A percentile compares a stretch with the other conserved stretches of the same genome.
Evolutionary conservation across 1,139 yeast genomes (phyloP).

Genomic region (Zygosaccharomyces sapae): DNA sequence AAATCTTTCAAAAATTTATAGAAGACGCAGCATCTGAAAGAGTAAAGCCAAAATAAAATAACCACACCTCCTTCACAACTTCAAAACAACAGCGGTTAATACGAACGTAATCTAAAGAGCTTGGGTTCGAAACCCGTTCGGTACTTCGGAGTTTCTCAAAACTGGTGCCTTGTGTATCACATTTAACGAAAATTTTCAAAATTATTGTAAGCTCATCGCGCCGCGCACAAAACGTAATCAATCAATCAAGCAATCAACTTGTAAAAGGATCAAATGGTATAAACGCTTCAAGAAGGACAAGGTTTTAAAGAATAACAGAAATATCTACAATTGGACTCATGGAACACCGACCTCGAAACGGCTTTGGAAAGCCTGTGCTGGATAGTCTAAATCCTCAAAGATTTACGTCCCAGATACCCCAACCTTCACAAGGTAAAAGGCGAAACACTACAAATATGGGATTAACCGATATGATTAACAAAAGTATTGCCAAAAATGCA

Average conservation of each 20-base stretch:
- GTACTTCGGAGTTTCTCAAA: neutral
- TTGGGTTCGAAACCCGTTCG: neutral
- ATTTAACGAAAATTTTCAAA: neutral
- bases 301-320: neutral
- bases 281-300: neutral
- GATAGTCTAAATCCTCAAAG: constrained; percentile 21
- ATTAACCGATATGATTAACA: constrained; percentile 28
- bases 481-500: constrained; percentile 24
- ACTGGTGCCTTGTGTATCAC: neutral
- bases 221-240: constrained; percentile 3
- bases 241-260: neutral
- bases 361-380: constrained; percentile 7
- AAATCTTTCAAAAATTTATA: too few relatives aligned
- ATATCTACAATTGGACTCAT: neutral
- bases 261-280: neutral
- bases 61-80: neutral
- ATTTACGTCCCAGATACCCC: constrained; percentile 27
- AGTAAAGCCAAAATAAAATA: neutral
- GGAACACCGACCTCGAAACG: constrained; percentile 5
- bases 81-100: neutral
- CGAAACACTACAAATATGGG: constrained; percentile 24
- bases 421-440: constrained; percentile 18
- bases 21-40: neutral
- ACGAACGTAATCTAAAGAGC: neutral
- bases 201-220: constrained; percentile 1